Evolutionary conservation across 306 rosid genomes (phyloP), one percentile per base, ranked within the genome.

Genomic region (Calophaca sinica): DNA sequence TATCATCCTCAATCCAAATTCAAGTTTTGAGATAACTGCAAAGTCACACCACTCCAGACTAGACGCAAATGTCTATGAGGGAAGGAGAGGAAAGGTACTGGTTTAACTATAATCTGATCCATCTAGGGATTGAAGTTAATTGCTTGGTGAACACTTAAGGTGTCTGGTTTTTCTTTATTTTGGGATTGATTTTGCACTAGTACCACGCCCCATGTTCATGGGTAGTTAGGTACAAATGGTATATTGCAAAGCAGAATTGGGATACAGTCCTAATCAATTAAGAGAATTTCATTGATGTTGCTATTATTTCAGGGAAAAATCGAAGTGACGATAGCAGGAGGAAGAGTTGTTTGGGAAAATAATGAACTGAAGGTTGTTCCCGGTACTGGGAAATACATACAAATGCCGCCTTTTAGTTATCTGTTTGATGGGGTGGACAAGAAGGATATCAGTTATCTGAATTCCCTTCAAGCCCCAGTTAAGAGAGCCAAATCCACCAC

Each of bases 271-370:
- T 20, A 20, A 20, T 20, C 1, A 20, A 20, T 20, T 20, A 20
- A 20, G 1, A 20, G 26, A 20, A 20, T 20, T 20, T 20, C 26
- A 20, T 20, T 20, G 26, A 20, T 20, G 26, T 20, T 20, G 26
- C 26, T 41, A 3, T 9, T 32, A 14, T 50, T 76, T 31, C 87
- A 94, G 98, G 98, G 98, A 32, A 94, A 91, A 78, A 78, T 94
- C 75, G 98, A 91, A 87, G 98, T 91, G 64, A 91, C 98, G 64
- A 84, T 94, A 76, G 77, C 94, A 53, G 90, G 96, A 71, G 98
- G 98, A 87, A 84, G 88, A 88, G 72, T 94, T 77, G 98, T 91
- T 63, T 94, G 98, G 98, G 87, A 91, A 87, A 89, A 91, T 45
- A 74, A 89, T 77, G 87, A 89, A 80, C 86, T 94, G 77, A 89